A percentile compares a stretch with the other conserved stretches of the same genome.
phyloP scores from a whole-genome alignment of 345 rosid genomes.

The Fremontodendron californicum region DNA sequence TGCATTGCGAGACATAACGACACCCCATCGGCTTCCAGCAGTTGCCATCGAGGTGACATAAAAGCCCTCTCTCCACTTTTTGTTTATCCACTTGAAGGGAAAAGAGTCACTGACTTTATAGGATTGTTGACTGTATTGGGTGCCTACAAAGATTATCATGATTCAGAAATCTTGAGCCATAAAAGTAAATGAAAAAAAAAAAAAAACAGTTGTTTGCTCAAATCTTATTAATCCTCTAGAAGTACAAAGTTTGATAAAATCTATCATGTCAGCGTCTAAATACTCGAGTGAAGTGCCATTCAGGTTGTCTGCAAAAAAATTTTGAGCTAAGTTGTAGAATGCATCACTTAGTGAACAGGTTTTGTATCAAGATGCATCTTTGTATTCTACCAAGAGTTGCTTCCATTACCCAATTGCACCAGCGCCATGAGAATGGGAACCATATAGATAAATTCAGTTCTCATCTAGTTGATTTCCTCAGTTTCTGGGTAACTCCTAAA shows the following conservation, averaged over 20 bases:
- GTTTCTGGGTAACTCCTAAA: background rate
- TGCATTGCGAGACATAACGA: slow-evolving; percentile 98
- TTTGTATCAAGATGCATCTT: background rate
- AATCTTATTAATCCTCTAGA: background rate
- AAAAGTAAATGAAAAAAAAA: background rate
- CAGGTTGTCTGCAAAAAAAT: background rate
- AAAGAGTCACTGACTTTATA: slow-evolving; percentile 94
- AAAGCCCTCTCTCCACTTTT: slow-evolving; percentile 99
- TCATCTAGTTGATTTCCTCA: background rate
- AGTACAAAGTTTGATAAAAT: background rate
- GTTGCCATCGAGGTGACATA: slow-evolving; percentile 98
- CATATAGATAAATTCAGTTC: background rate
- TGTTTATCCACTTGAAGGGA: slow-evolving; percentile 98
- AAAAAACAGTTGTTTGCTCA: background rate
- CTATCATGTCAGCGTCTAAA: too few relatives aligned
- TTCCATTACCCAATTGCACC: background rate
- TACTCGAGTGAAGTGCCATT: background rate
- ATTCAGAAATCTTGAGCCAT: background rate
- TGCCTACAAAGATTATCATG: slow-evolving; percentile 48
- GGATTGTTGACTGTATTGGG: slow-evolving; percentile 86
- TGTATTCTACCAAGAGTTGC: background rate
- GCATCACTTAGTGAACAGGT: background rate
- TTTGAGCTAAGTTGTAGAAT: background rate
- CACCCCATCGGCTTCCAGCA: slow-evolving; percentile 93
- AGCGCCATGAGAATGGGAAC: background rate